Evolutionary conservation across 768 basidiomycete genomes (phyloP).

Genomic region (Serpula lacrymans): DNA sequence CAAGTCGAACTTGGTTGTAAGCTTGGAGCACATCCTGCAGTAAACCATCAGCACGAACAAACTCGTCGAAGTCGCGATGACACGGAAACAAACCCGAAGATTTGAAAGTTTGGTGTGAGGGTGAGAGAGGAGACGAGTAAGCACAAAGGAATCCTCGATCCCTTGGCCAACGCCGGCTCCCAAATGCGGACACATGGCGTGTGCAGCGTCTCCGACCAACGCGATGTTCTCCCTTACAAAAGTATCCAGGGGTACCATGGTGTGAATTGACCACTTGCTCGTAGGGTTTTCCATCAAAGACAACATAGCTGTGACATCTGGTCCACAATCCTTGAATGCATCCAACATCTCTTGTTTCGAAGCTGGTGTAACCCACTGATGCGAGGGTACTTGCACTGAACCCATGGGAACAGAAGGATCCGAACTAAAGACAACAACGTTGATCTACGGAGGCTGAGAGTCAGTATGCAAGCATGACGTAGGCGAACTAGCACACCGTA

Average conservation of each 20-base stretch:
- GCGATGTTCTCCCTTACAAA: conserved; percentile 45
- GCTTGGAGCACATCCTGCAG: conserved; percentile 42
- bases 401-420: conserved; percentile 25
- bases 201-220: conserved; percentile 56
- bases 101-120: conserved; percentile 36
- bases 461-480: background rate
- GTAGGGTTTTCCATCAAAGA: conserved; percentile 39
- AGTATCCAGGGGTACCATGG: conserved; percentile 39
- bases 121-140: conserved; percentile 44
- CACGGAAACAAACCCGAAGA: conserved; percentile 33
- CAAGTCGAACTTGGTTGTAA: conserved; percentile 43
- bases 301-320: conserved; percentile 39
- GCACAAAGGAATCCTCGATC: conserved; percentile 50
- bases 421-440: conserved; percentile 43
- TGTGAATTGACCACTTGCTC: conserved; percentile 54
- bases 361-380: conserved; percentile 41
- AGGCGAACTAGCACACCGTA: conserved; percentile 30
- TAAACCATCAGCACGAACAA: background rate
- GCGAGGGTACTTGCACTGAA: conserved; percentile 20
- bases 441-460: conserved; percentile 29
- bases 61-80: background rate
- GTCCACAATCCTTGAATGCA: conserved; percentile 43
- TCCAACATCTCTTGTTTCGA: conserved; percentile 42
- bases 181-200: conserved; percentile 57
- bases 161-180: conserved; percentile 60